Percentiles rank a stretch among this genome's conserved stretches.
phyloP scores from a whole-genome alignment of 2,329 filamentous ascomycete species.

The Chrysoporthe deuterocubensis region DNA sequence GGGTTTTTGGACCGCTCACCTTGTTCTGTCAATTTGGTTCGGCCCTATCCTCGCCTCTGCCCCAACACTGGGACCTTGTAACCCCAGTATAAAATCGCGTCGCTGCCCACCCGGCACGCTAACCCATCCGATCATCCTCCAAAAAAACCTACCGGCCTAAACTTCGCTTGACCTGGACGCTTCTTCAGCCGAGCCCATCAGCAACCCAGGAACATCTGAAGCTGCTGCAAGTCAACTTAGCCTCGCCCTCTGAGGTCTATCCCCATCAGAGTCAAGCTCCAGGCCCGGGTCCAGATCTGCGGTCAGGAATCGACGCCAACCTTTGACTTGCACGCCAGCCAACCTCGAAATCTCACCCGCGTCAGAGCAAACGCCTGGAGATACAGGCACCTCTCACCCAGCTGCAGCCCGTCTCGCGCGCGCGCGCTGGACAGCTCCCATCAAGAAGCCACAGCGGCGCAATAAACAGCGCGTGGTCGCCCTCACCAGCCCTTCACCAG shows the following conservation, averaged over 20 bases:
- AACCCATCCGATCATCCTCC: constrained; percentile 30
- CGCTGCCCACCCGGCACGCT: constrained; percentile 29
- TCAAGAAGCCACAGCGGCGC: background rate
- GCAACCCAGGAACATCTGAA: constrained; percentile 9
- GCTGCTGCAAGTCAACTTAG: constrained; percentile 30
- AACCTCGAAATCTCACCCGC: background rate
- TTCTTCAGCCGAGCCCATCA: constrained; percentile 6
- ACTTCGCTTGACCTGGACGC: constrained; percentile 27
- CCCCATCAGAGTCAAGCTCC: constrained; percentile 21
- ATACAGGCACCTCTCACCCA: background rate
- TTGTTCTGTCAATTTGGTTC: constrained; percentile 17
- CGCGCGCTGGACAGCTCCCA: background rate
- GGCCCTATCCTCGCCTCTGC: constrained; percentile 15
- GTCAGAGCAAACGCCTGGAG: background rate
- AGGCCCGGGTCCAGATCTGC: constrained; percentile 10
- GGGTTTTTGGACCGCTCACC: background rate
- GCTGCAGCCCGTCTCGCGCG: background rate
- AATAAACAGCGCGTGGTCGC: background rate
- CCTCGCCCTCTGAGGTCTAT: constrained; percentile 24
- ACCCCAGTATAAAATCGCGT: constrained; percentile 30
- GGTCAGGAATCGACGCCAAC: constrained; percentile 4
- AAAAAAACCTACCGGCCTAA: constrained; percentile 28
- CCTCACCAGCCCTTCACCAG: background rate
- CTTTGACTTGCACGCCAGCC: background rate
- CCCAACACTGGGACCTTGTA: constrained; percentile 27